phyloP scores from a whole-genome alignment of 768 basidiomycete species.

The Rhodotorula paludigena region DNA sequence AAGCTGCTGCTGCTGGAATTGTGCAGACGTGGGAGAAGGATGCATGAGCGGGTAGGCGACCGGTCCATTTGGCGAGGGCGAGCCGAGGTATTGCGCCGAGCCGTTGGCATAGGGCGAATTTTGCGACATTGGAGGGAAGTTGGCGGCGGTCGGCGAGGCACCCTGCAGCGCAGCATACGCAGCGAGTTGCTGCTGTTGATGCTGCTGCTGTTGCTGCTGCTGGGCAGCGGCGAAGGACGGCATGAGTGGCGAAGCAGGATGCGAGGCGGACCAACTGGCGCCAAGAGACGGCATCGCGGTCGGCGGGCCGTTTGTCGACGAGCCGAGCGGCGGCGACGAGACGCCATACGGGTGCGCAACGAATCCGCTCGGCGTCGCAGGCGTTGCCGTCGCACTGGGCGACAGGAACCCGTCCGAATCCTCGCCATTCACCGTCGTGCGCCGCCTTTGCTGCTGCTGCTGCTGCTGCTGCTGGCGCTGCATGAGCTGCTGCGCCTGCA shows the following conservation, averaged over 20 bases:
- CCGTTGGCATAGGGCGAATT: no score
- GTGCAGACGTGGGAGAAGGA: conserved; percentile 9
- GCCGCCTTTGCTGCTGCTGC: conserved; percentile 1
- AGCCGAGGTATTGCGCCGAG: background rate
- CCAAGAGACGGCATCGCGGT: background rate
- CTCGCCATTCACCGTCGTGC: no score
- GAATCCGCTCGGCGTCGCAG: conserved; percentile 10
- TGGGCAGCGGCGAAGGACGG: background rate
- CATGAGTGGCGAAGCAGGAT: conserved; percentile 4
- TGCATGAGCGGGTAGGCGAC: background rate
- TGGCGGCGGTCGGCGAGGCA: conserved; percentile 13
- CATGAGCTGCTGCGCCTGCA: conserved; percentile 19
- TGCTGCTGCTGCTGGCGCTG: conserved; percentile 11
- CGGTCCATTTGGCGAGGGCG: background rate
- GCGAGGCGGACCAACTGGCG: background rate
- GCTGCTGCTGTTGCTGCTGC: background rate
- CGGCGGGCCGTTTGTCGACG: no score
- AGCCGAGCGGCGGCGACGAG: no score
- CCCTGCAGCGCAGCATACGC: background rate
- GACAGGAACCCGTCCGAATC: conserved; percentile 8
- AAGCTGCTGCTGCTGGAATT: background rate
- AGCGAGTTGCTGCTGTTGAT: no score
- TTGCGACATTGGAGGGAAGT: no score
- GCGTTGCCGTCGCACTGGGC: background rate
- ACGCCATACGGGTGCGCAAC: background rate